Evolutionary conservation across 2,329 filamentous ascomycete genomes (phyloP), one percentile per base, ranked within the genome.

Genomic region (Cylindrodendrum hubeiense): DNA sequence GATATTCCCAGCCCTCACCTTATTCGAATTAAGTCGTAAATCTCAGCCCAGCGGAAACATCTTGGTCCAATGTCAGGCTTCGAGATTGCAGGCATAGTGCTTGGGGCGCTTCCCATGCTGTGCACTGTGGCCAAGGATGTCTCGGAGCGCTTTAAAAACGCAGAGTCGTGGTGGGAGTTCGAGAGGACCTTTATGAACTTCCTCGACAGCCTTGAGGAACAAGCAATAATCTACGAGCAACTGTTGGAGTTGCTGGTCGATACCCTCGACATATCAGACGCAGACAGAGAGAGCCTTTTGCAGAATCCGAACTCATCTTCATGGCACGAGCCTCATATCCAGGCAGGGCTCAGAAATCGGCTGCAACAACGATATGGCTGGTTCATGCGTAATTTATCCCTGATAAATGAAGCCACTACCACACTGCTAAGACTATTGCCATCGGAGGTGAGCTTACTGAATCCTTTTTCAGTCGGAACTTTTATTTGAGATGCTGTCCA

Each of bases 131-230:
- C 24, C 24, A 58, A 58, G 53, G 46, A 19, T 10, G 19, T 51
- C 19, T 34, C 21, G 26, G 19, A 19, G 15, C 22, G 8, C 21
- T 63, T 39, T 33, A 24, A n/a, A 10, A 46, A 50, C 13, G 10
- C 46, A 3, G 39, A 63, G 15, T 50, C 43, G 4, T 63, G 60
- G 60, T 63, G 60, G 60, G 53, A 47, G 3, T 63, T 57, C 53
- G 60, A 63, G 19, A 50, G 21, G 8, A 53, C 57, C 24, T 57
- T 63, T n/a, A 53, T 51, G 10, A 54, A 51, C 43, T 63, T 63
- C 9, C 33, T 63, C 5, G 50, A 34, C 13, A 26, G 26, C 3
- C 15, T 63, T 10, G 15, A 52, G 33, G 17, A n/a, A 12, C 53
- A 63, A 28, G 26, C 51, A 21, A 57, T 63, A 13, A 22, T 33